A percentile compares a stretch with the other conserved stretches of the same genome.
These are phyloP conservation scores for Wickerhamomyces hampshirensis DNA, from an alignment of 805 yeast genomes.

Conservation along the genomic window DNA sequence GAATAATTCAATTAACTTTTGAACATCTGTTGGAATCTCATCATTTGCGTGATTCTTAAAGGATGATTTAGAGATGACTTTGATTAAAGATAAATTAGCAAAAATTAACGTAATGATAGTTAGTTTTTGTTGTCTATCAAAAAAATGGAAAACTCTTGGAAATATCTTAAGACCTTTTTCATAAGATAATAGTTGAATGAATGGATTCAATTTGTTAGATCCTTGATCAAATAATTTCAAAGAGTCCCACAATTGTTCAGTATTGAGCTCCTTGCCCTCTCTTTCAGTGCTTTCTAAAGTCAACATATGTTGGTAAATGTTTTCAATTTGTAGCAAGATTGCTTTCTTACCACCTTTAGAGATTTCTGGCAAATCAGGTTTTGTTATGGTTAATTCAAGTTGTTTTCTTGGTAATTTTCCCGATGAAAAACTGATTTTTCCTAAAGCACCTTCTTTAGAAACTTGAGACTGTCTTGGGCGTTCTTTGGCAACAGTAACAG, in stretches of 20 bases:
- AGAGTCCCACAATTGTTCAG: slow-evolving; percentile 65
- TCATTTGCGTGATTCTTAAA: slow-evolving; percentile 57
- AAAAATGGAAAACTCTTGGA: slow-evolving; percentile 82
- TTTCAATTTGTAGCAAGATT: slow-evolving; percentile 67
- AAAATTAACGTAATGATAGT: slow-evolving; percentile 74
- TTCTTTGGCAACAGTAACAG: slow-evolving; percentile 92
- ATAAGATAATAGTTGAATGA: slow-evolving; percentile 74
- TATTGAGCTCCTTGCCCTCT: slow-evolving; percentile 43
- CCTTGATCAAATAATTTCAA: slow-evolving; percentile 63
- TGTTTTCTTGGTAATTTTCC: slow-evolving; percentile 88
- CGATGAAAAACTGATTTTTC: slow-evolving; percentile 73
- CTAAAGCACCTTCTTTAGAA: slow-evolving; percentile 80
- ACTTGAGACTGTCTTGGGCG: slow-evolving; percentile 61
- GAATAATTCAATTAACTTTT: slow-evolving; percentile 68
- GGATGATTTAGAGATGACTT: slow-evolving; percentile 74
- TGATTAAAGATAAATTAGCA: slow-evolving; percentile 73
- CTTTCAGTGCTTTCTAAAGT: slow-evolving; percentile 73
- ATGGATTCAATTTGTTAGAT: slow-evolving; percentile 46
- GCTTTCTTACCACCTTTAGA: slow-evolving; percentile 39
- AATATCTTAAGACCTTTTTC: slow-evolving; percentile 87
- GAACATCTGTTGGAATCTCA: slow-evolving; percentile 47
- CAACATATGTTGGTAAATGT: slow-evolving; percentile 70
- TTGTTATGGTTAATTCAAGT: slow-evolving; percentile 56
- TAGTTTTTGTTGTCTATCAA: slow-evolving; percentile 69
- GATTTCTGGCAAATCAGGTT: slow-evolving; percentile 34